A percentile compares a stretch with the other conserved stretches of the same genome.
phyloP scores from a whole-genome alignment of 139 green algal species.

The Closterium sp. region DNA sequence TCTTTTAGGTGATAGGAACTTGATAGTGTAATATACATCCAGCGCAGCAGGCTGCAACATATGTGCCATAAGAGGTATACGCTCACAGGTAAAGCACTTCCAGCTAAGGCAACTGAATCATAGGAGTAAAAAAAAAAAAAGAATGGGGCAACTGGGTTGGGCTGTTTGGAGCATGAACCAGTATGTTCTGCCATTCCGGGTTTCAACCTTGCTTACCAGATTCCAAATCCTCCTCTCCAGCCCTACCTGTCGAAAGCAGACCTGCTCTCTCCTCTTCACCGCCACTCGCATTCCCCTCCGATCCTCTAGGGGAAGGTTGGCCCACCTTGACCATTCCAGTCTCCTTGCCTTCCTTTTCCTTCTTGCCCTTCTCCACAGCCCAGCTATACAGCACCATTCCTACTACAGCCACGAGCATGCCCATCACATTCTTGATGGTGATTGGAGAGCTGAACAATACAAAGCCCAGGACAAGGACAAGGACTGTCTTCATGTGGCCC shows the following conservation, averaged over 20 bases:
- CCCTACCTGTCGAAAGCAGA: neutral
- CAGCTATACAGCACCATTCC: slow-evolving; percentile 42
- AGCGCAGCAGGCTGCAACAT: too few species aligned
- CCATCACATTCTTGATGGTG: slow-evolving; percentile 40
- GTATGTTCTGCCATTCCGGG: neutral
- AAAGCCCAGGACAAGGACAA: slow-evolving; percentile 49
- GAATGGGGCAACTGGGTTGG: too few species aligned
- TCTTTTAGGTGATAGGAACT: too few species aligned
- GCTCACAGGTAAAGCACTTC: too few species aligned
- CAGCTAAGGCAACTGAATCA: too few species aligned
- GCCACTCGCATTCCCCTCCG: neutral
- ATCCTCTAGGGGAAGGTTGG: neutral
- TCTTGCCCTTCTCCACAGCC: slow-evolving; percentile 42
- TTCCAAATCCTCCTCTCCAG: neutral
- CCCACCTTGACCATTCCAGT: neutral
- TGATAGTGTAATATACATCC: too few species aligned
- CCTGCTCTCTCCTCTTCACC: neutral
- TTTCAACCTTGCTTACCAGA: neutral
- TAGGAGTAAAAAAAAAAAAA: too few species aligned
- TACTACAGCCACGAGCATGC: slow-evolving; percentile 37
- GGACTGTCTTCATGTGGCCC: slow-evolving; percentile 55
- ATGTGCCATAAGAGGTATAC: too few species aligned
- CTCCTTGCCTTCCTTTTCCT: slow-evolving; percentile 1
- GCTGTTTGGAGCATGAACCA: neutral
- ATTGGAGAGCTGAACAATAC: slow-evolving; percentile 28